phyloP scores from a whole-genome alignment of 768 basidiomycete genomes.

The Tubosaeta sp. region DNA sequence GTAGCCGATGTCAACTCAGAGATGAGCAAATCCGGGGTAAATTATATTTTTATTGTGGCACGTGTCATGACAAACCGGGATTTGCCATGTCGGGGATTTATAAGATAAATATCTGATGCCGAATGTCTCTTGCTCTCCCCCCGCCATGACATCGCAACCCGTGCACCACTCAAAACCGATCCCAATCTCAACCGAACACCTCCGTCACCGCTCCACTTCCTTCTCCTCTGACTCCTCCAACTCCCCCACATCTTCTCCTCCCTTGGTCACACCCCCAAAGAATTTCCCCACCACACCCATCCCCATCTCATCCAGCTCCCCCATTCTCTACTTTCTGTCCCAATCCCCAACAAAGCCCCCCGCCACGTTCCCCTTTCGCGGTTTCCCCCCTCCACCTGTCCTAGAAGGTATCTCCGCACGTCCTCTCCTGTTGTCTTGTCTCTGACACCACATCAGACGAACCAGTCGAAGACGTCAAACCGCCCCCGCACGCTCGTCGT shows the following conservation, averaged over 20 bases:
- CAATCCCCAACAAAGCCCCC: conserved; percentile 55
- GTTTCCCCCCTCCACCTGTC: conserved; percentile 47
- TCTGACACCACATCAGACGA: conserved; percentile 32
- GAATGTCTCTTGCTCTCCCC: background rate
- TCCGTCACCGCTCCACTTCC: conserved; percentile 57
- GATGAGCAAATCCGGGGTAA: conserved; percentile 9
- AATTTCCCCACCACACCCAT: conserved; percentile 39
- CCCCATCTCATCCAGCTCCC: conserved; percentile 57
- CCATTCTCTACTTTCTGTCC: conserved; percentile 64
- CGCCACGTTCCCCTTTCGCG: conserved; percentile 59
- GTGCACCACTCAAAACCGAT: conserved; percentile 64
- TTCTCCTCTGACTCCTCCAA: conserved; percentile 57
- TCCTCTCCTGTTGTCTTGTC: background rate
- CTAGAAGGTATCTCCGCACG: conserved; percentile 52
- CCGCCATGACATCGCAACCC: conserved; percentile 12
- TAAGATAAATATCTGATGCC: conserved; percentile 9
- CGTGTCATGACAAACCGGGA: conserved; percentile 21
- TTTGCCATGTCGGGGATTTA: conserved; percentile 26
- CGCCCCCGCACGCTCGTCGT: conserved; percentile 51
- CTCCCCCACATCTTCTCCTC: conserved; percentile 47
- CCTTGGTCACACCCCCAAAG: conserved; percentile 52
- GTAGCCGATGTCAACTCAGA: too few species aligned
- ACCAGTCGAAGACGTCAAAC: conserved; percentile 38
- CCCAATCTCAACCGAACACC: conserved; percentile 44
- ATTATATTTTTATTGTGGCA: background rate